Evolutionary conservation across 2,329 filamentous ascomycete genomes (phyloP), one percentile per base, ranked within the genome.

Genomic region (Colletotrichum paranaense): DNA sequence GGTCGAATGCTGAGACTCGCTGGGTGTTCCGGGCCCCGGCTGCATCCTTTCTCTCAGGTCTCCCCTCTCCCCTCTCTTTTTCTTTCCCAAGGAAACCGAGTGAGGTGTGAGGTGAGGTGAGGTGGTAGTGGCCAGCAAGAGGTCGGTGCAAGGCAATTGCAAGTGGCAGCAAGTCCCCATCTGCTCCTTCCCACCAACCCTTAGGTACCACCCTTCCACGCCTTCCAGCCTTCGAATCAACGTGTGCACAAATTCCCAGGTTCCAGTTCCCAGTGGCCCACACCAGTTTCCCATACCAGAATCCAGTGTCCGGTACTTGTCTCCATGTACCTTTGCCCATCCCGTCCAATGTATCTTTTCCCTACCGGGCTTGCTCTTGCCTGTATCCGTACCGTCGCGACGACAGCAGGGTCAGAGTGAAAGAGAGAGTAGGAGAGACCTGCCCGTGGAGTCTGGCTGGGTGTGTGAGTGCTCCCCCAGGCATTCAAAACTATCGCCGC

Each of bases 401-500:
- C 42, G 42, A n/a, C 42, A 49, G 42, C 38, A 49, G 42, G 19
- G 42, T 49, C 8, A 49, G 42, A 49, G 42, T 19, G 42, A 49
- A n/a, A 49, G 42, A 49, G 42, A 49, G 42, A 46, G 42, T 19
- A 16, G 19, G 42, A 46, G 42, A 46, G 42, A 46, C 35, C 11
- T 42, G 35, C 35, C 5, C 35, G 35, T 42, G 35, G 35, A 42
- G 35, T 42, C 35, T 42, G 35, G 12, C 35, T 42, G 35, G 35
- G 42, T n/a, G 42, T 46, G 42, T 49, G 42, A 8, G 42, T 63
- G 26, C 28, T 49, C n/a, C 49, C 67, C 71, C 53, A 69, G 74
- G 73, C 64, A 73, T 82, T 82, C 81, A 82, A 81, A 82, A 82
- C 78, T 79, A 77, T 76, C 77, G 76, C 74, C 75, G 70, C 75